Conservation (phyloP, 805 yeast species). For the Saturnispora ahearnii region DNA sequence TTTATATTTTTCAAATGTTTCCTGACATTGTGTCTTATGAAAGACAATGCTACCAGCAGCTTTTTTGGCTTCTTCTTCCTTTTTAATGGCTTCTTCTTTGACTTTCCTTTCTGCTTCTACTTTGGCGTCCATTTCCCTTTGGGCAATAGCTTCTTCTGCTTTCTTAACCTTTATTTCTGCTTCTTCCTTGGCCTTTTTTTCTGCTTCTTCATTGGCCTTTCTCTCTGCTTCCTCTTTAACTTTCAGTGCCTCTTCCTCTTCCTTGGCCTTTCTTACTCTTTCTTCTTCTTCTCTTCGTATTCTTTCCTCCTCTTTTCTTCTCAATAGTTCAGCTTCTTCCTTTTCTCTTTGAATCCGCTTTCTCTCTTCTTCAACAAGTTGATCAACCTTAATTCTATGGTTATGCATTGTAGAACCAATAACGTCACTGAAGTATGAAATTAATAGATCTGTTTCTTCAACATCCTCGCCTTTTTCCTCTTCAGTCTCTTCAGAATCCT, state of each 20-base stretch:
- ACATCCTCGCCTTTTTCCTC: background rate
- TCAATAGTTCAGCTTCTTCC: conserved; percentile 16
- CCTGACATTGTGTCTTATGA: conserved; percentile 31
- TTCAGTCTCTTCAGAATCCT: background rate
- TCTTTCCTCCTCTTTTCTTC: conserved; percentile 19
- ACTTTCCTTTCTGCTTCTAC: conserved; percentile 15
- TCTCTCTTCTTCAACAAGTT: conserved; percentile 15
- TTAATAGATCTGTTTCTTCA: background rate
- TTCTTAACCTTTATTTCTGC: conserved; percentile 15
- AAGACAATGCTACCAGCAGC: conserved; percentile 17
- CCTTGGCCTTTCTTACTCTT: conserved; percentile 16
- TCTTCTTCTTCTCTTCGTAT: conserved; percentile 17
- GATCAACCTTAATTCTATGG: conserved; percentile 3
- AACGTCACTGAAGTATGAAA: background rate
- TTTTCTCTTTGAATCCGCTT: conserved; percentile 12
- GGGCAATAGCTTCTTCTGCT: conserved; percentile 16
- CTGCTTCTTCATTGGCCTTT: conserved; percentile 15
- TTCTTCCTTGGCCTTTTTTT: conserved; percentile 11
- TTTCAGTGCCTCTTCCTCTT: conserved; percentile 14
- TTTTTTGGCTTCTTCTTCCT: conserved; percentile 19
- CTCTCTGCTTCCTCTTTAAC: conserved; percentile 14
- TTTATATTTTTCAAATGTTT: conserved; percentile 39
- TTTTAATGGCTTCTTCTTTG: conserved; percentile 7
- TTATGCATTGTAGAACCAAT: background rate
- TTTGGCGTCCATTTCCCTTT: conserved; percentile 20